Base-by-base conservation (phyloP, 2,329 filamentous ascomycete species). In the Colletotrichum spinosum region DNA sequence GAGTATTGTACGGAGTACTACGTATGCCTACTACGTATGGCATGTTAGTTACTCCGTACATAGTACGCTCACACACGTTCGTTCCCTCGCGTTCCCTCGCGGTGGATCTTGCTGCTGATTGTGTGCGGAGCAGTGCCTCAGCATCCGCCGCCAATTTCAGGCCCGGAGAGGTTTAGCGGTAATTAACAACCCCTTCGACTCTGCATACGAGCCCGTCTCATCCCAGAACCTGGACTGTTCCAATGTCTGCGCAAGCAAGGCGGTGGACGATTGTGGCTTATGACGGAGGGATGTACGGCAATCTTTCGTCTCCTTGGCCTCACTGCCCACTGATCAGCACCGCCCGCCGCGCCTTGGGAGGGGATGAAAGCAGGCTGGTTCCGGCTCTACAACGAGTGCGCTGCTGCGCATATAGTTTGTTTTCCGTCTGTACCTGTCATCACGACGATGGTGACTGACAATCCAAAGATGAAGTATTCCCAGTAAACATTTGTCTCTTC, bases 221-320 rank as follows among this genome's bases (percentile, higher is more conserved):
- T 41, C 57, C 62, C 39, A 17, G 57, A 10, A n/a, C 45, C 39
- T 46, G 11, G 49, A 25, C 35, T 34, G 49, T 50, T 35, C 13
- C 38, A 46, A 63, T 54, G 37, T 45, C 39, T 46, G 57, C 51
- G 46, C 57, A 61, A 48, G 57, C 45, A 65, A 17, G 42, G 50
- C 57, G 48, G 25, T 37, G 39, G 53, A 45, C 15, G 17, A 39
- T 54, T 37, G 49, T 17, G 37, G 42, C 46, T 39, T 37, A 60
- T 64, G 61, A 64, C 44, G 38, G 55, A 41, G 15, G 42, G 48
- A 53, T 54, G 49, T n/a, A 39, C 60, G 34, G 50, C 45, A 45
- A 49, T 64, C 50, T 10, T 25, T 25, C 25, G 25, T 25, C 25
- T 25, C 25, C 25, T 25, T 25, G 25, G 25, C 37, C 46, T 49